Conservation (phyloP, 768 basidiomycete species). For the Hysterangium stoloniferum region DNA sequence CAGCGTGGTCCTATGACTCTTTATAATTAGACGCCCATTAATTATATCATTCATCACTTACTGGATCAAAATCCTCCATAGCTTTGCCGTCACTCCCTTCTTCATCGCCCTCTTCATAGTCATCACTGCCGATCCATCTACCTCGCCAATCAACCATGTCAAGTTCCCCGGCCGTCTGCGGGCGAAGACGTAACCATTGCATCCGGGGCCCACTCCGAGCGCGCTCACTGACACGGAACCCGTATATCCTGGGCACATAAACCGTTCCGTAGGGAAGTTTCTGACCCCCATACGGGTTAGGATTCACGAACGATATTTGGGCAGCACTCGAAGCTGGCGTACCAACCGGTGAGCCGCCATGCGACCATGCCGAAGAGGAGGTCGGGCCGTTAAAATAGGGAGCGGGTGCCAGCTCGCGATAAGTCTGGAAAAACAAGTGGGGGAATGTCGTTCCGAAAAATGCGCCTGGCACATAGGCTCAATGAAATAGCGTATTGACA, state of each 20-base stretch:
- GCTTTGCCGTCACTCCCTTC: constrained; percentile 51
- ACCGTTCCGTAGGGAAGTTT: constrained; percentile 81
- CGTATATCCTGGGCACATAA: constrained; percentile 90
- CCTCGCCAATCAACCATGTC: constrained; percentile 89
- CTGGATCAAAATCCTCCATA: constrained; percentile 85
- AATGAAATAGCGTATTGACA: constrained; percentile 9
- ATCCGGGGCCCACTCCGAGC: constrained; percentile 94
- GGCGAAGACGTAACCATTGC: constrained; percentile 90
- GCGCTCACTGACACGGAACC: constrained; percentile 93
- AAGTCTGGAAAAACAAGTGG: constrained; percentile 96
- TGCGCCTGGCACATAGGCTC: constrained; percentile 51
- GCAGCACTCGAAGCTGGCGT: constrained; percentile 42
- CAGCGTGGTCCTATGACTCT: constrained; percentile 29
- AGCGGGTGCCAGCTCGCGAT: constrained; percentile 88
- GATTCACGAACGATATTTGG: constrained; percentile 65
- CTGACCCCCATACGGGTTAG: constrained; percentile 84
- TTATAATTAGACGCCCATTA: no score
- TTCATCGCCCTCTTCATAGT: constrained; percentile 56
- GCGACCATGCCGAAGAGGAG: constrained; percentile 43
- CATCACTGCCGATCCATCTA: constrained; percentile 65
- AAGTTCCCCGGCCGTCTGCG: constrained; percentile 70
- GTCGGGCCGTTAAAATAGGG: constrained; percentile 77
- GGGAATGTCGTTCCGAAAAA: constrained; percentile 99
- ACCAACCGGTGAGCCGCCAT: constrained; percentile 43
- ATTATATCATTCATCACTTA: constrained; percentile 27